Conservation (phyloP, 2,329 filamentous ascomycete species). For the Cladosporium sp. region DNA sequence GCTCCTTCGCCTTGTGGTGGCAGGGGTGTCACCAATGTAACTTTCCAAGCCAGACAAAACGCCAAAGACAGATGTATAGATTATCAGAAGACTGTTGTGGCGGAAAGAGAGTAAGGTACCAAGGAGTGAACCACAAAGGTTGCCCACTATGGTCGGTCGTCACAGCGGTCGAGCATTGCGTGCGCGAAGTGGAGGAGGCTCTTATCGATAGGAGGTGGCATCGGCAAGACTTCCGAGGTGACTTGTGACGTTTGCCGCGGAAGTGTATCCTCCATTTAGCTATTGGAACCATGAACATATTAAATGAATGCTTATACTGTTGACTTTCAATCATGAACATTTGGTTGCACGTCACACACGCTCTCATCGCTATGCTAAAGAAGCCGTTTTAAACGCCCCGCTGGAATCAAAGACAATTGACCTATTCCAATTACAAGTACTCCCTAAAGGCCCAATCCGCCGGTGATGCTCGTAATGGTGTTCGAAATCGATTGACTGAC, state of each 20-base stretch:
- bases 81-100: too few relatives aligned
- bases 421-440: not conserved
- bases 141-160: conserved; percentile 4
- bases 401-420: not conserved
- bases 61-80: not conserved
- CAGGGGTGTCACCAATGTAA: not conserved
- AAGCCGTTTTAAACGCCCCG: not conserved
- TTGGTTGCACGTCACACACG: too few relatives aligned
- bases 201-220: conserved; percentile 3
- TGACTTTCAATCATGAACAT: too few relatives aligned
- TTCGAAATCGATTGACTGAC: conserved; percentile 23
- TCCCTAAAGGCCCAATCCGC: conserved; percentile 13
- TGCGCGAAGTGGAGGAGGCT: not conserved
- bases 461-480: conserved; percentile 28
- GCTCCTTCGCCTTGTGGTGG: not conserved
- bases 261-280: too few relatives aligned
- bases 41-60: not conserved
- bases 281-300: too few relatives aligned
- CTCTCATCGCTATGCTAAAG: too few relatives aligned
- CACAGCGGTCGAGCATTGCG: not conserved
- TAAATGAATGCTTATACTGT: too few relatives aligned
- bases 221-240: too few relatives aligned
- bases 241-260: too few relatives aligned
- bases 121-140: not conserved
- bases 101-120: not conserved